Evolutionary conservation across 148 eudicot genomes (phyloP), one percentile per base, ranked within the genome.

Genomic region (Diospyros lotus): DNA sequence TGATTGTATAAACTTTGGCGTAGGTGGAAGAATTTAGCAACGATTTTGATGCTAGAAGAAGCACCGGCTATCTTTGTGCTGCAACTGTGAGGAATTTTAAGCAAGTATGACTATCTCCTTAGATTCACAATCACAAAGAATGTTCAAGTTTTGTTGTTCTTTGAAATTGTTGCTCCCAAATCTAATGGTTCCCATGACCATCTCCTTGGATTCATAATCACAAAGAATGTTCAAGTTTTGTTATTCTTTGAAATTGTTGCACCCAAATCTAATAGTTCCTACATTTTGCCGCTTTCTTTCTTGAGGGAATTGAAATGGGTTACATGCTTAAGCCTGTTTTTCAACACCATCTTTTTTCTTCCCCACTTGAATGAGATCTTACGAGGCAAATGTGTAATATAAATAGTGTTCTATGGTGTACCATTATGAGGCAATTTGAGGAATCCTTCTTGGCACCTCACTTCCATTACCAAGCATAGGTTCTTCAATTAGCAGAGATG

Each of bases 41-140:
- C 64, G 96, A 90, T 77, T 92, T 89, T 69, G 98, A 94, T 84
- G 97, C 97, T 69, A 84, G 88, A 69, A 94, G 98, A 83, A 94
- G 98, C 79, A 85, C 92, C 15, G 98, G 98, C 55, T 89, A 90
- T 78, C 97, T 94, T 66, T 94, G 97, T 80, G 96, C 90, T 13
- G 92, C 98, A 73, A 90, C 96, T 3, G 78, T 84, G 15, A 77
- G 85, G 65, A 90, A 92, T 86, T 92, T 94, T 80, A 97, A 94
- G 78, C 91, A 89, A 85, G 98, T 92, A 75, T 76, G 77, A 45
- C n/a, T 40, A 7, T 1, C 42, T 42, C 5, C 13, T 66, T 28
- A 13, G 72, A 75, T 15, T 10, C 6, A 46, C 12, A 4, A 14
- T 44, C 67, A 18, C 3, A 28, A 38, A 41, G 50, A 68, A 58